Evolutionary conservation across 768 basidiomycete genomes (phyloP).

Genomic region (Serendipita sp.): DNA sequence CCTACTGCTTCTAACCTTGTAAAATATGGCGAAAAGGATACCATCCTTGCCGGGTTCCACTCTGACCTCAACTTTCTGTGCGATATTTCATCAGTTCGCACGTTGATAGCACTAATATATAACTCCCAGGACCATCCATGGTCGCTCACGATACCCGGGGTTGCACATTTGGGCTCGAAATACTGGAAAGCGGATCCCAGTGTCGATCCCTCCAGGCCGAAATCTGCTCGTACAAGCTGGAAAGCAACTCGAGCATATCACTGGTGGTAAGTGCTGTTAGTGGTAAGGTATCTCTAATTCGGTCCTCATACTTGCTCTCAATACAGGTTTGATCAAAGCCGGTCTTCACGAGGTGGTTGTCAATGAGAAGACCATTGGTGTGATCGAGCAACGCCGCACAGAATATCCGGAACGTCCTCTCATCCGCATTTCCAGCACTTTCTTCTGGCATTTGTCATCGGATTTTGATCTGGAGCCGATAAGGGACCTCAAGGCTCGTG

Average conservation of each 20-base stretch:
- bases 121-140: slow-evolving; percentile 53
- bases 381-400: slow-evolving; percentile 45
- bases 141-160: slow-evolving; percentile 72
- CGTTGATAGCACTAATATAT: slow-evolving; percentile 9
- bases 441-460: slow-evolving; percentile 89
- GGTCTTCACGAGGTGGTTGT: slow-evolving; percentile 94
- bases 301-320: slow-evolving; percentile 18
- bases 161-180: slow-evolving; percentile 93
- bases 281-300: neutral
- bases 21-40: slow-evolving; percentile 62
- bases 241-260: slow-evolving; percentile 83
- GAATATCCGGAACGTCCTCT: slow-evolving; percentile 61
- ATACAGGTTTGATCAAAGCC: slow-evolving; percentile 56
- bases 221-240: slow-evolving; percentile 88
- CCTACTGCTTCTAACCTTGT: slow-evolving; percentile 84
- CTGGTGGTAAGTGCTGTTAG: slow-evolving; percentile 26
- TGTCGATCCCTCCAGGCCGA: slow-evolving; percentile 64
- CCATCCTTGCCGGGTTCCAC: slow-evolving; percentile 88
- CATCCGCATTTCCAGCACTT: slow-evolving; percentile 91
- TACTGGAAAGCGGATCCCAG: slow-evolving; percentile 75
- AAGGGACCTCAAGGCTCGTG: slow-evolving; percentile 33
- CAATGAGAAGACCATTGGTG: slow-evolving; percentile 59
- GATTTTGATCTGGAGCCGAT: slow-evolving; percentile 64
- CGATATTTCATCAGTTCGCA: slow-evolving; percentile 22
- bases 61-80: slow-evolving; percentile 78